Conservation (phyloP, 1,284 basidiomycete species). For the Naganishia cerealis region DNA sequence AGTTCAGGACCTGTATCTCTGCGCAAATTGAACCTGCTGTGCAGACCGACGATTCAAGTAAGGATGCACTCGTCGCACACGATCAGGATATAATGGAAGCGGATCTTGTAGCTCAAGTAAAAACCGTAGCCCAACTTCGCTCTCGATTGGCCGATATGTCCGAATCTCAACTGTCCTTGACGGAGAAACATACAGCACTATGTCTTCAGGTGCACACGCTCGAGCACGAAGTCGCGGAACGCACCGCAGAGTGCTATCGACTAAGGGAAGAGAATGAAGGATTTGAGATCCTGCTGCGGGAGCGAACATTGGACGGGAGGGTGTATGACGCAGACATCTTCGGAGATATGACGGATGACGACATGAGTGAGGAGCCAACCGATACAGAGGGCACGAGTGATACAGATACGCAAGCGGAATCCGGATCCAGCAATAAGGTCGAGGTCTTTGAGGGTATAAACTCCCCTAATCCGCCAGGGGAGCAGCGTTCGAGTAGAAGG, state of each 20-base stretch:
- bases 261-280: slow-evolving; percentile 83
- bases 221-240: slow-evolving; percentile 45
- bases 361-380: slow-evolving; percentile 23
- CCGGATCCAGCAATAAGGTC: not conserved
- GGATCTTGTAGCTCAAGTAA: not conserved
- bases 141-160: slow-evolving; percentile 26
- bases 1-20: not conserved
- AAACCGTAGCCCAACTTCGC: slow-evolving; percentile 9
- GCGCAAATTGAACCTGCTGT: not conserved
- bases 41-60: not conserved
- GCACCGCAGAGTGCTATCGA: slow-evolving; percentile 41
- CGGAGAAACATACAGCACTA: slow-evolving; percentile 15
- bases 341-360: slow-evolving; percentile 23
- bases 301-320: slow-evolving; percentile 81
- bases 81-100: not conserved
- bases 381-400: slow-evolving; percentile 56
- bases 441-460: not conserved
- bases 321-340: slow-evolving; percentile 58
- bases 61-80: not conserved
- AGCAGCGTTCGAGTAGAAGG: slow-evolving; percentile 5
- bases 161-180: slow-evolving; percentile 21
- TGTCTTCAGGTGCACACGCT: slow-evolving; percentile 40
- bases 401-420: slow-evolving; percentile 13
- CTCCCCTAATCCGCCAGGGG: not conserved
- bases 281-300: slow-evolving; percentile 84